phyloP scores from a whole-genome alignment of 139 green algal species.

The Pleodorina starrii region DNA sequence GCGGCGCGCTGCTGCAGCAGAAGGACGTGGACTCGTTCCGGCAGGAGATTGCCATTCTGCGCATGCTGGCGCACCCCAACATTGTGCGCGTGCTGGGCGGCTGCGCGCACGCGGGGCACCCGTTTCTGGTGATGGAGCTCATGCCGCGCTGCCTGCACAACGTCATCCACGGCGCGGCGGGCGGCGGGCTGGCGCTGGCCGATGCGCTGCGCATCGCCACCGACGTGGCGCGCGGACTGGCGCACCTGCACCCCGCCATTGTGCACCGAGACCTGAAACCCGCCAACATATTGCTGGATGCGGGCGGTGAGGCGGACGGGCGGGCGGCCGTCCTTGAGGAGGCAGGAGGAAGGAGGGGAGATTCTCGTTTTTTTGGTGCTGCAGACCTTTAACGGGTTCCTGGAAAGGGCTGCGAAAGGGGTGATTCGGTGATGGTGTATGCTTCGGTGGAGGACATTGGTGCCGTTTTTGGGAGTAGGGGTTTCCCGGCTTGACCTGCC shows the following conservation, averaged over 20 bases:
- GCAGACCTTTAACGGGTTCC: too few relatives aligned
- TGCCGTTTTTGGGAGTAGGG: too few relatives aligned
- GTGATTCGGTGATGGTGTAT: too few relatives aligned
- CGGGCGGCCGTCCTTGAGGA: too few relatives aligned
- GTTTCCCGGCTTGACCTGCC: too few relatives aligned
- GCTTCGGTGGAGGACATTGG: too few relatives aligned
- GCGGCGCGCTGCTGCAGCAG: background rate
- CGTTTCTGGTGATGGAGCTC: conserved; percentile 57
- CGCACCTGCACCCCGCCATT: conserved; percentile 82
- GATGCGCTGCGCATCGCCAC: conserved; percentile 14
- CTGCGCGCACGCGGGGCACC: conserved; percentile 37
- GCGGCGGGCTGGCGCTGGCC: conserved; percentile 1
- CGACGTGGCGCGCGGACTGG: conserved; percentile 72
- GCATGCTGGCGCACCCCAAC: conserved; percentile 35
- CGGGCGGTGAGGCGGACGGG: background rate
- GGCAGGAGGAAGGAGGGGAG: too few relatives aligned
- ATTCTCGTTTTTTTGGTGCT: too few relatives aligned
- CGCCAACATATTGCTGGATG: conserved; percentile 43
- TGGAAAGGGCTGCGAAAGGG: too few relatives aligned
- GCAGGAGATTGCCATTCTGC: conserved; percentile 39
- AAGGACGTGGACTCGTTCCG: conserved; percentile 40
- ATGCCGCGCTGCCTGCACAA: conserved; percentile 44
- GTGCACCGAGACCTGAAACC: conserved; percentile 81
- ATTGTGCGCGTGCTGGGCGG: conserved; percentile 51
- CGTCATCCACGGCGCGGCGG: conserved; percentile 21